These are phyloP conservation scores for Podospora anserina DNA, from an alignment of 495 filamentous ascomycete species.

Conservation along the genomic window DNA sequence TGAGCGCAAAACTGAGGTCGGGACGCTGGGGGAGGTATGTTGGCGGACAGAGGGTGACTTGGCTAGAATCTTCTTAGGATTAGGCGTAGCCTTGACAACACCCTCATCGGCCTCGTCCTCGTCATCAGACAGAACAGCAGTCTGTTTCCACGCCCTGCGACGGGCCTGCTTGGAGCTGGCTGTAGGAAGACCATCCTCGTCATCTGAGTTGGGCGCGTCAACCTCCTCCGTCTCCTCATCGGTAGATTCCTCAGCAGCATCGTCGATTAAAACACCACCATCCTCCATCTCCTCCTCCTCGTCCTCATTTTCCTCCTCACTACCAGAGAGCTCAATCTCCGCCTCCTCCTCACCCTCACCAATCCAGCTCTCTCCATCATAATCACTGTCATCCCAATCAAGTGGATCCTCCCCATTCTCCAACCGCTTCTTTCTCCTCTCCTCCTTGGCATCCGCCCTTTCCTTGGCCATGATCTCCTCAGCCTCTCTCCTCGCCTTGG, in stretches of 20 bases:
- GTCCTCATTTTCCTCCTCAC: constrained; percentile 45
- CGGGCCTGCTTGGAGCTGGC: constrained; percentile 32
- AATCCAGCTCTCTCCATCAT: constrained; percentile 45
- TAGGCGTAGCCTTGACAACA: constrained; percentile 46
- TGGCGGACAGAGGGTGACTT: constrained; percentile 39
- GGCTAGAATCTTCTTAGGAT: constrained; percentile 33
- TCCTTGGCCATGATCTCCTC: constrained; percentile 76
- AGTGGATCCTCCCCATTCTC: constrained; percentile 51
- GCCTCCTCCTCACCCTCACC: constrained; percentile 38
- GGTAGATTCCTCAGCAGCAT: constrained; percentile 43
- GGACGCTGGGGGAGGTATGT: constrained; percentile 43
- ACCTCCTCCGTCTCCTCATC: constrained; percentile 38
- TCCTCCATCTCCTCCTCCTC: constrained; percentile 28
- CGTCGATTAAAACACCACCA: constrained; percentile 30
- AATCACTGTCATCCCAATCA: constrained; percentile 61
- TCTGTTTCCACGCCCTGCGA: constrained; percentile 43
- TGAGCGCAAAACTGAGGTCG: constrained; percentile 54
- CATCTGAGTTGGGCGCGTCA: constrained; percentile 19
- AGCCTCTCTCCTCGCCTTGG: constrained; percentile 76
- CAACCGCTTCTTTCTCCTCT: constrained; percentile 48
- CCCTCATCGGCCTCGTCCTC: constrained; percentile 64
- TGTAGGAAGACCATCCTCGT: constrained; percentile 38
- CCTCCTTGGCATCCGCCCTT: constrained; percentile 63
- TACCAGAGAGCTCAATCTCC: constrained; percentile 46
- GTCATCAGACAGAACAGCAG: constrained; percentile 54